Evolutionary conservation across 306 rosid species (phyloP).

Genomic region (Arachis stenosperma): DNA sequence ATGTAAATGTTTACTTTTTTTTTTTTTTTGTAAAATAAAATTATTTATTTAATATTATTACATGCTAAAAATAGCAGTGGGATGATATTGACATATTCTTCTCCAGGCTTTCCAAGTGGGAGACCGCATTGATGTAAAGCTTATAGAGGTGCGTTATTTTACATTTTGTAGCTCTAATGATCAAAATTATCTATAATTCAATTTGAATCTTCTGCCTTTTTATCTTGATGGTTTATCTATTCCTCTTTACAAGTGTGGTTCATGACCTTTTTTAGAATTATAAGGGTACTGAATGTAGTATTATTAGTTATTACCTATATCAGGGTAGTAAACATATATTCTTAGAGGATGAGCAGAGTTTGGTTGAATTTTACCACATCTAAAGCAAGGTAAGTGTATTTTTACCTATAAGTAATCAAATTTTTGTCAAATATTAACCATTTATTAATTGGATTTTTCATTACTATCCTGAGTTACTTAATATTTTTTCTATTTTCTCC

Average conservation of each 20-base stretch:
- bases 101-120: constrained; percentile 89
- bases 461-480: neutral
- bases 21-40: constrained; percentile 9
- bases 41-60: neutral
- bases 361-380: no score
- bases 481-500: neutral
- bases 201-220: neutral
- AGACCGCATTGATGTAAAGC: constrained; percentile 88
- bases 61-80: constrained; percentile 2
- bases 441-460: neutral
- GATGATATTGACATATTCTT: constrained; percentile 33
- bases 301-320: no score
- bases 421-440: neutral
- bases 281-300: no score
- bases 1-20: constrained; percentile 54
- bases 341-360: no score
- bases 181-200: constrained; percentile 10
- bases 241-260: neutral
- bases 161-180: neutral
- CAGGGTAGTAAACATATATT: no score
- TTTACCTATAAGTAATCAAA: neutral
- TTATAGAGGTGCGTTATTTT: constrained; percentile 73
- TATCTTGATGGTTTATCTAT: constrained; percentile 2
- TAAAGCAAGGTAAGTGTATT: no score
- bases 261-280: no score